Percentiles rank a stretch among this genome's conserved stretches.
Evolutionary conservation across 108 stramenopile species (phyloP).

Genomic region (Epithemia pelagica): DNA sequence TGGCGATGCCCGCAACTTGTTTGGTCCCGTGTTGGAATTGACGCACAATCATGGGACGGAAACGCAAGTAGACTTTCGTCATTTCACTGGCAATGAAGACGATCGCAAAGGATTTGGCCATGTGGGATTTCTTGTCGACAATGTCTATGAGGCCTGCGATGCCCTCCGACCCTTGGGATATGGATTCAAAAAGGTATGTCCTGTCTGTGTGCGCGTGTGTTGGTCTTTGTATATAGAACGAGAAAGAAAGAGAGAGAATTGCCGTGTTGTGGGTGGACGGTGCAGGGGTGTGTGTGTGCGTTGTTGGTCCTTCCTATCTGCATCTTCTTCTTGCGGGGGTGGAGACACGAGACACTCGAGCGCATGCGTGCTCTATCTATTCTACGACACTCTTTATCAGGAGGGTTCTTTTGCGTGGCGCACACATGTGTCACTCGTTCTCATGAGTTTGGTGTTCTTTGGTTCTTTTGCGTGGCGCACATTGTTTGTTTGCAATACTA

Average conservation of each 20-base stretch:
- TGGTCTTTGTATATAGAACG: neutral
- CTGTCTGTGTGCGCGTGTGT: neutral
- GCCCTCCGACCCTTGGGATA: conserved; percentile 67
- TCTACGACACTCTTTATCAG: no score
- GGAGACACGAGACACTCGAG: no score
- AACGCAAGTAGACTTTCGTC: conserved; percentile 61
- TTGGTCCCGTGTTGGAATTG: conserved; percentile 82
- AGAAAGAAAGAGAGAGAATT: no score
- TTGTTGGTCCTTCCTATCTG: no score
- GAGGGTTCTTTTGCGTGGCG: no score
- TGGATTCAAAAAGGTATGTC: conserved; percentile 64
- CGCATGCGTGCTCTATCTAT: no score
- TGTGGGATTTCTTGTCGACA: conserved; percentile 92
- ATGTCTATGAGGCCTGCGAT: conserved; percentile 91
- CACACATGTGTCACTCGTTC: no score
- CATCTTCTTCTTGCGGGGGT: no score
- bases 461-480: neutral
- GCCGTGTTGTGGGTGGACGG: no score
- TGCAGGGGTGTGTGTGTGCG: no score
- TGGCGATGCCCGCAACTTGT: conserved; percentile 36
- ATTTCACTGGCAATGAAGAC: conserved; percentile 94
- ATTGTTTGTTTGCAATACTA: no score
- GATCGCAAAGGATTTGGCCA: conserved; percentile 96
- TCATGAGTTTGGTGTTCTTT: neutral
- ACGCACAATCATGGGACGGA: conserved; percentile 96